Evolutionary conservation across 495 filamentous ascomycete species (phyloP).

Genomic region (Aspergillus ostianus): DNA sequence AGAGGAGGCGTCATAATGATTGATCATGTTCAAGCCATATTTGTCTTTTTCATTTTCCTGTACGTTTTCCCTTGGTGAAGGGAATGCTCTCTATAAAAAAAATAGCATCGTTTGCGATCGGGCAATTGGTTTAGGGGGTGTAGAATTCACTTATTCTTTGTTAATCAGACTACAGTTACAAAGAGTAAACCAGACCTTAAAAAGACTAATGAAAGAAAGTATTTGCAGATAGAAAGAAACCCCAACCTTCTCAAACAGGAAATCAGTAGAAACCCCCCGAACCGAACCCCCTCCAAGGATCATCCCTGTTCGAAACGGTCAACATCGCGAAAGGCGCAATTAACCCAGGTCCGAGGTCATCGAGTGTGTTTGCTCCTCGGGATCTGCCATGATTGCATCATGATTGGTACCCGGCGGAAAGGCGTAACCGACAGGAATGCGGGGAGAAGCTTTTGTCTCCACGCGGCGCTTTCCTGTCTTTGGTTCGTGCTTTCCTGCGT

Average conservation of each 20-base stretch:
- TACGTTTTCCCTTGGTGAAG: slow-evolving; percentile 4
- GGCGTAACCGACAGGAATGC: slow-evolving; percentile 4
- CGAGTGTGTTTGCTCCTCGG: slow-evolving; percentile 9
- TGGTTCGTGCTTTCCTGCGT: background rate
- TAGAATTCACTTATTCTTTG: background rate
- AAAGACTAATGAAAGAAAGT: background rate
- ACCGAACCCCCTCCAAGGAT: background rate
- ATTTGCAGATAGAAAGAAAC: background rate
- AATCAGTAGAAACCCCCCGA: background rate
- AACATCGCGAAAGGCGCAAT: background rate
- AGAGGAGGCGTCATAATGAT: slow-evolving; percentile 36
- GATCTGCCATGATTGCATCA: slow-evolving; percentile 14
- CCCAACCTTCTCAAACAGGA: background rate
- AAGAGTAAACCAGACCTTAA: too few species aligned
- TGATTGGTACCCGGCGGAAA: background rate
- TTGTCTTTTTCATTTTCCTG: background rate
- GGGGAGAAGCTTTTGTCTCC: slow-evolving; percentile 2
- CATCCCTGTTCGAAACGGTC: background rate
- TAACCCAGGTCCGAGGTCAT: slow-evolving; percentile 15
- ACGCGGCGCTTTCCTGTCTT: background rate
- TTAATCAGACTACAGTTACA: background rate
- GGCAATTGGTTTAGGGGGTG: background rate
- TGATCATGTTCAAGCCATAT: slow-evolving; percentile 15
- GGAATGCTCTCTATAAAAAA: slow-evolving; percentile 15
- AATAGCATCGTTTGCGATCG: slow-evolving; percentile 12